phyloP scores from a whole-genome alignment of 306 rosid genomes.

The Castanea mollissima region DNA sequence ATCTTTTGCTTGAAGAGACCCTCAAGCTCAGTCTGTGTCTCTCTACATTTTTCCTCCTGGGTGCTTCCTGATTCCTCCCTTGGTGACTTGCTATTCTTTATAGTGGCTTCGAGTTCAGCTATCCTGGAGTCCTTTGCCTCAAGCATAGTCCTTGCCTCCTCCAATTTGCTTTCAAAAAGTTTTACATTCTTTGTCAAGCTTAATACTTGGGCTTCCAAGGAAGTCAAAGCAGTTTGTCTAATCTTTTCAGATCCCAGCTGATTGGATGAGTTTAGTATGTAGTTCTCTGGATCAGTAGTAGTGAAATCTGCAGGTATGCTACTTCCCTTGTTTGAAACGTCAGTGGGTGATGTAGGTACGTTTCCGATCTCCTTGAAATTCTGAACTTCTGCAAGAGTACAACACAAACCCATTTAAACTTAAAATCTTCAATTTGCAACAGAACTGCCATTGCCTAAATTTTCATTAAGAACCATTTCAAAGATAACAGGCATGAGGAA shows the following conservation, averaged over 20 bases:
- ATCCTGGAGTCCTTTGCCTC: constrained; percentile 55
- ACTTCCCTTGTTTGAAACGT: constrained; percentile 40
- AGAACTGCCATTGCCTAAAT: not conserved
- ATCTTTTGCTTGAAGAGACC: constrained; percentile 53
- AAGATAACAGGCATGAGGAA: constrained; percentile 2
- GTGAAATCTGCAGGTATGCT: constrained; percentile 36
- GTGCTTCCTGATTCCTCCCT: constrained; percentile 48
- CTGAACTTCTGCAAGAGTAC: constrained; percentile 61
- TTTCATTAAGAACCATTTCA: not conserved
- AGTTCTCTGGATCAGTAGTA: constrained; percentile 32
- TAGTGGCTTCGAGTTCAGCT: constrained; percentile 62
- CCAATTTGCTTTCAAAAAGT: constrained; percentile 49
- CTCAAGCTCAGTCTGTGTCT: constrained; percentile 48
- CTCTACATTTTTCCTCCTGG: constrained; percentile 34
- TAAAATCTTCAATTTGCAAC: constrained; percentile 3
- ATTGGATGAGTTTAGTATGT: constrained; percentile 34
- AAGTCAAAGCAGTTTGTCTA: constrained; percentile 39
- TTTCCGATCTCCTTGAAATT: constrained; percentile 60
- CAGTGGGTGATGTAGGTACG: constrained; percentile 38
- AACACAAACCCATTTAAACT: constrained; percentile 10
- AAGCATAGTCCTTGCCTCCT: constrained; percentile 42
- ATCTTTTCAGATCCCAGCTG: constrained; percentile 43
- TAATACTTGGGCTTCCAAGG: constrained; percentile 50
- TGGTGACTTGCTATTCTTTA: constrained; percentile 35
- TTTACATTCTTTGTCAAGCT: constrained; percentile 55